Conservation (phyloP, 192 early-diverging fungal genomes). For the Podila minutissima region DNA sequence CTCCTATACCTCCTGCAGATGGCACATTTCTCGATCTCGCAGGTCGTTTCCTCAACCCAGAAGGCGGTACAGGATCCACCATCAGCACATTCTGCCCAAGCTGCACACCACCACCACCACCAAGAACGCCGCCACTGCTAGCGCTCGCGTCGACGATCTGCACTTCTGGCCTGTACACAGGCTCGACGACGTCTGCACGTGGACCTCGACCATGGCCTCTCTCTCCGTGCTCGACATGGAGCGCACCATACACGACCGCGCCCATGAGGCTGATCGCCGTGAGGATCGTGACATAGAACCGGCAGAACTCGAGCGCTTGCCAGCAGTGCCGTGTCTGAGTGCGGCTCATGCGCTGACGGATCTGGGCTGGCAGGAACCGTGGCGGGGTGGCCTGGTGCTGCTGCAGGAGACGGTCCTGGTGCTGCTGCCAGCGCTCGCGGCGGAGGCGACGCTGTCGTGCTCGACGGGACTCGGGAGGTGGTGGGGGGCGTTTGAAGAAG, state of each 20-base stretch:
- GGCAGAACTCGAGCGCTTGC: slow-evolving; percentile 29
- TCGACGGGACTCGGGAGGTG: neutral
- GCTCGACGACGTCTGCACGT: no score
- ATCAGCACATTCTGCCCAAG: no score
- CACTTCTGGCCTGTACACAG: no score
- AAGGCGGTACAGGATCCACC: no score
- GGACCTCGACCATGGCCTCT: neutral
- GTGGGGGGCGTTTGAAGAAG: neutral
- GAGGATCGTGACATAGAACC: slow-evolving; percentile 42
- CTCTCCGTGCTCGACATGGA: slow-evolving; percentile 14
- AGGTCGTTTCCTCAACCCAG: no score
- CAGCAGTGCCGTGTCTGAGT: slow-evolving; percentile 17
- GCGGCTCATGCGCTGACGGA: slow-evolving; percentile 2
- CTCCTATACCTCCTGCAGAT: no score
- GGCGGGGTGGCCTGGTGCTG: slow-evolving; percentile 11
- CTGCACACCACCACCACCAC: no score
- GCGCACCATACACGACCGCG: slow-evolving; percentile 34
- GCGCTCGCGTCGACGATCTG: no score
- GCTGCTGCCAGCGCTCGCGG: slow-evolving; percentile 16
- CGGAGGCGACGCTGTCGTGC: slow-evolving; percentile 11
- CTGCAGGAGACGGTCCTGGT: neutral
- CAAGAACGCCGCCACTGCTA: no score
- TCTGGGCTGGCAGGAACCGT: slow-evolving; percentile 3
- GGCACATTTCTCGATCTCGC: no score
- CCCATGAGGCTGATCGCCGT: slow-evolving; percentile 29